Percentiles rank a stretch among this genome's conserved stretches.
phyloP scores from a whole-genome alignment of 257 asterid species.

The Voacanga thouarsii region DNA sequence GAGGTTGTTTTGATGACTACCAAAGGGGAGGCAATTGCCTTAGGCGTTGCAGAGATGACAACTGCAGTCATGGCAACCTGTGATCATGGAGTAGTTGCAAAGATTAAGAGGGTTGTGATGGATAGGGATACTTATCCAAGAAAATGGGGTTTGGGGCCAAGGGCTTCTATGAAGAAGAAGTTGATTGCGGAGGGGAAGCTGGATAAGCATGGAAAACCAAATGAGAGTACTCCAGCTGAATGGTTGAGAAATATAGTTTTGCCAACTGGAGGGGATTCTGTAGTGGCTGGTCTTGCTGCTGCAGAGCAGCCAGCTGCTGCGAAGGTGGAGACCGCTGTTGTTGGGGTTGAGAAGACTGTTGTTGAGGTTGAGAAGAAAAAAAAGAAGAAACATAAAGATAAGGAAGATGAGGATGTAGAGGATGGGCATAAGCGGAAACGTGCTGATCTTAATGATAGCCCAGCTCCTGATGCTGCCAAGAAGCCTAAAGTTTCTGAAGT shows the following conservation, averaged over 20 bases:
- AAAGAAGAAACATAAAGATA: constrained; percentile 44
- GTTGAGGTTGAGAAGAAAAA: constrained; percentile 49
- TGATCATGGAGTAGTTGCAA: constrained; percentile 93
- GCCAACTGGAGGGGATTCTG: constrained; percentile 74
- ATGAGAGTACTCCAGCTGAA: constrained; percentile 66
- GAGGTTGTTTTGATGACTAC: constrained; percentile 92
- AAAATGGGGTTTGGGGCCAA: constrained; percentile 97
- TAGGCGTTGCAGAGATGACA: constrained; percentile 96
- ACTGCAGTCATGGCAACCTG: constrained; percentile 94
- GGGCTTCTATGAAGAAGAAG: constrained; percentile 91
- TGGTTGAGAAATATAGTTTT: constrained; percentile 78
- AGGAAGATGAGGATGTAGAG: constrained; percentile 40
- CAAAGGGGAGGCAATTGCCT: constrained; percentile 85
- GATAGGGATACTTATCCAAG: constrained; percentile 97
- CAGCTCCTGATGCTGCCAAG: constrained; percentile 50
- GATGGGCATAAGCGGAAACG: constrained; percentile 58
- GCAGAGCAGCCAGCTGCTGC: constrained; percentile 20
- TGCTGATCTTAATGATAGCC: constrained; percentile 46
- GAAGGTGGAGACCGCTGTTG: constrained; percentile 35
- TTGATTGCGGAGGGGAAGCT: constrained; percentile 81
- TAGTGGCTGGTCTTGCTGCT: constrained; percentile 71
- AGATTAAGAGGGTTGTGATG: constrained; percentile 98
- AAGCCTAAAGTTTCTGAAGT: constrained; percentile 43
- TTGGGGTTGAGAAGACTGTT: constrained; percentile 35
- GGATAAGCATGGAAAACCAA: constrained; percentile 84